These are phyloP conservation scores for Austroboletus festivus DNA, from an alignment of 768 basidiomycete species.

Conservation along the genomic window DNA sequence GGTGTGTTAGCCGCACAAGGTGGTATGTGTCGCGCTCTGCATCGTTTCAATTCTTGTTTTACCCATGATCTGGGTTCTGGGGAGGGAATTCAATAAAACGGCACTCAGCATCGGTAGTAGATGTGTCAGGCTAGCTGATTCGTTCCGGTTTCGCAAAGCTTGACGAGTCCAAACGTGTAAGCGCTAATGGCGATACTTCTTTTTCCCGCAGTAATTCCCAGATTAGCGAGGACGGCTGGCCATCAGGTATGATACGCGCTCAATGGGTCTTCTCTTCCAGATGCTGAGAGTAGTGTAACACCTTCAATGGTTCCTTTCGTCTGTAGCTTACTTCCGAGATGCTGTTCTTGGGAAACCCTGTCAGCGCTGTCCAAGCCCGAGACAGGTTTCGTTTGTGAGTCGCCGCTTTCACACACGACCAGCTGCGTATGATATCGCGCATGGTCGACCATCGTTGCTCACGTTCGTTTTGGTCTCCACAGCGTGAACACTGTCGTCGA, in stretches of 20 bases:
- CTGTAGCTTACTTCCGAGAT: constrained; percentile 71
- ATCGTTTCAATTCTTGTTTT: not conserved
- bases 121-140: not conserved
- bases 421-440: constrained; percentile 7
- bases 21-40: constrained; percentile 40
- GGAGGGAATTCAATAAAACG: not conserved
- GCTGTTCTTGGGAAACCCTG: constrained; percentile 66
- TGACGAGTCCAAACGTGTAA: constrained; percentile 3
- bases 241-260: constrained; percentile 57
- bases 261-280: constrained; percentile 8
- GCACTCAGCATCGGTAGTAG: not conserved
- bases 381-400: constrained; percentile 74
- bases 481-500: constrained; percentile 75
- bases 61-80: no score
- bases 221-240: constrained; percentile 60
- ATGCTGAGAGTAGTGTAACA: constrained; percentile 14
- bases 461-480: constrained; percentile 7
- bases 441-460: constrained; percentile 10
- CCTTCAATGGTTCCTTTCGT: constrained; percentile 1
- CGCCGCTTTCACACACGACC: constrained; percentile 14
- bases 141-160: not conserved
- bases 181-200: constrained; percentile 11
- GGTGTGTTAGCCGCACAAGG: constrained; percentile 74
- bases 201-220: constrained; percentile 55
- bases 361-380: constrained; percentile 65